Percentiles rank a stretch among this genome's conserved stretches.
Evolutionary conservation across 768 basidiomycete genomes (phyloP).

Genomic region (Chalciporus pseudorubinellus): DNA sequence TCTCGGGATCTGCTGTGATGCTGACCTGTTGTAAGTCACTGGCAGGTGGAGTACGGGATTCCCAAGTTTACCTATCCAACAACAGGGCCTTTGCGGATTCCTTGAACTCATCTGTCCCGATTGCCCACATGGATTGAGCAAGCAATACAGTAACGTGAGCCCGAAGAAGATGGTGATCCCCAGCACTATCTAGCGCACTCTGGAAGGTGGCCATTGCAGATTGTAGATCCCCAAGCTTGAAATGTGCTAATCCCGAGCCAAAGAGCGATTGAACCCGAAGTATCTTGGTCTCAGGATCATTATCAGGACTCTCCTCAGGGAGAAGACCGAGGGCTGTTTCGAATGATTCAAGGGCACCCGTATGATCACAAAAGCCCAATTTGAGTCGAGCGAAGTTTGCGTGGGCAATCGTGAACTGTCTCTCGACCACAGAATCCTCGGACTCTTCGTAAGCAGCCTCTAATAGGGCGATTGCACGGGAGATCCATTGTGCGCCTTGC

Average conservation of each 20-base stretch:
- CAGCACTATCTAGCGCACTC: constrained; percentile 55
- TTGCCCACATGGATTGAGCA: constrained; percentile 83
- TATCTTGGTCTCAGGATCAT: constrained; percentile 34
- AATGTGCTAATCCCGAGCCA: constrained; percentile 69
- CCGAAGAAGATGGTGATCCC: constrained; percentile 45
- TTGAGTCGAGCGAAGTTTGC: constrained; percentile 76
- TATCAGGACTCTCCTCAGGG: constrained; percentile 41
- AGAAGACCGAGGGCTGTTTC: constrained; percentile 72
- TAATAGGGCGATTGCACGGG: constrained; percentile 65
- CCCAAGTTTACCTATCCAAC: constrained; percentile 68
- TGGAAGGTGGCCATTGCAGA: constrained; percentile 68
- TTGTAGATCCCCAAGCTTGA: constrained; percentile 60
- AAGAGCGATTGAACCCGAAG: constrained; percentile 65
- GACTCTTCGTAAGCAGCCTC: constrained; percentile 86
- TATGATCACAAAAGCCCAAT: constrained; percentile 57
- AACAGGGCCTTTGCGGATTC: constrained; percentile 78
- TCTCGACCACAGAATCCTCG: constrained; percentile 77
- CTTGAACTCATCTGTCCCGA: constrained; percentile 69
- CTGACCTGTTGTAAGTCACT: constrained; percentile 39
- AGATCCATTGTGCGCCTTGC: constrained; percentile 55
- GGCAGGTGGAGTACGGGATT: not conserved
- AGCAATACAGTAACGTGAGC: constrained; percentile 76
- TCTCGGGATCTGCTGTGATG: constrained; percentile 73
- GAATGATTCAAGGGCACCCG: constrained; percentile 64
- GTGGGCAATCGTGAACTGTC: constrained; percentile 78